Evolutionary conservation across 768 basidiomycete genomes (phyloP), one percentile per base, ranked within the genome.

Genomic region (Harrya chromipes): DNA sequence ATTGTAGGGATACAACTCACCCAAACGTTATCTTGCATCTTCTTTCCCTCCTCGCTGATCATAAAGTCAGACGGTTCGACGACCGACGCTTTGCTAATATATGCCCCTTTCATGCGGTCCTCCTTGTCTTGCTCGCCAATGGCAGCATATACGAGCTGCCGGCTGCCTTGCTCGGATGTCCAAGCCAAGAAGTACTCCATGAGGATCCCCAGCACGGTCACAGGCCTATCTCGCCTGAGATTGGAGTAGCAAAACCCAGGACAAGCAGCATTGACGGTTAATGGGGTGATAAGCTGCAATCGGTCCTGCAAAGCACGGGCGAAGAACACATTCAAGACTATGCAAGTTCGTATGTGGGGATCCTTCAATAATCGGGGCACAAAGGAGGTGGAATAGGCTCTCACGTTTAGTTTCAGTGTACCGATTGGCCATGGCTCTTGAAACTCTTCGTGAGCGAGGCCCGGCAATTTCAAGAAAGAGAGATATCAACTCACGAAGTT

Each of bases 161-260:
- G 70, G 27, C 68, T 67, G 1, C 72, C 72, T 37, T 70, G 58
- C 47, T 71, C 65, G 0, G 62, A 14, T 0, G 66, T 63, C 55
- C 56, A 14, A 8, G 61, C 54, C 5, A 59, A 45, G 11, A 46
- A 21, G 0, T 16, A 31, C 31, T 63, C 52, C 47, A 50, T 38
- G n/a, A 63, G 2, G 20, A 31, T 2, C 4, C 33, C 23, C 7
- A 49, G 0, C 19, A 36, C 6, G 21, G 17, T 37, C n/a, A 29
- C 0, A 3, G 49, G 0, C 1, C 9, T 7, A 9, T 40, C 47
- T 24, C 58, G 60, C 10, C 54, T 44, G 31, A 71, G 47, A 20
- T 54, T 44, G 9, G 69, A 70, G 33, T 60, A 46, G 37, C 67
- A 71, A 42, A 52, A 68, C 2, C 71, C 72, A 4, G 70, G 71